These are phyloP conservation scores for Calonectria leucothoes DNA, from an alignment of 2,329 filamentous ascomycete species.

Conservation along the genomic window DNA sequence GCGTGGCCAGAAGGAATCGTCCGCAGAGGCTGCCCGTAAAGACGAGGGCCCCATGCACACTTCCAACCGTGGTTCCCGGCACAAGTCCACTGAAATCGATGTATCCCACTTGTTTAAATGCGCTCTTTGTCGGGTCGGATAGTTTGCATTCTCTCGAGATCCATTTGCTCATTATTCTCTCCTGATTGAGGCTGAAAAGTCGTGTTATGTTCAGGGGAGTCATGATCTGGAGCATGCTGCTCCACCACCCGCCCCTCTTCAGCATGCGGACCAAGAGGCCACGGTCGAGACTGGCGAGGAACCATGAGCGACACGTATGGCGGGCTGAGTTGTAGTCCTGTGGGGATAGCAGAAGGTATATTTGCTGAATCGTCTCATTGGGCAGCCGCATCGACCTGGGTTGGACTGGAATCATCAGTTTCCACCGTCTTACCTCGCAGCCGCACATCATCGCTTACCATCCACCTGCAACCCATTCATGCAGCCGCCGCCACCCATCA, in stretches of 20 bases:
- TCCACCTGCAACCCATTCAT: slow-evolving; percentile 7
- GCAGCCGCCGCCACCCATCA: slow-evolving; percentile 20
- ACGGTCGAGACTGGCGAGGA: slow-evolving; percentile 65
- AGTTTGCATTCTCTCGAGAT: slow-evolving; percentile 54
- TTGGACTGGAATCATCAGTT: slow-evolving; percentile 17
- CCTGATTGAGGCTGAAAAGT: slow-evolving; percentile 34
- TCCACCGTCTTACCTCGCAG: background rate
- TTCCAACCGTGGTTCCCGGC: slow-evolving; percentile 28
- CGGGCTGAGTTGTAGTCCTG: slow-evolving; percentile 69
- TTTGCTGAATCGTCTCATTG: slow-evolving; percentile 51
- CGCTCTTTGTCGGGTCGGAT: slow-evolving; percentile 27
- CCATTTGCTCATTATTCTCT: slow-evolving; percentile 54
- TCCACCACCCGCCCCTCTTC: slow-evolving; percentile 66
- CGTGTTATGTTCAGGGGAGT: slow-evolving; percentile 31
- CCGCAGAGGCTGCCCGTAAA: slow-evolving; percentile 70
- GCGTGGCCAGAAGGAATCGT: slow-evolving; percentile 66
- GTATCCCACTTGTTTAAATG: slow-evolving; percentile 48
- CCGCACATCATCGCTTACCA: slow-evolving; percentile 7
- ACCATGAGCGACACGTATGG: slow-evolving; percentile 70
- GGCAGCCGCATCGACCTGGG: slow-evolving; percentile 44
- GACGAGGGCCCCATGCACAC: slow-evolving; percentile 43
- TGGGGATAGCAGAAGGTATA: slow-evolving; percentile 49
- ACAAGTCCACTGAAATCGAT: slow-evolving; percentile 52
- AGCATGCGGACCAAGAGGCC: slow-evolving; percentile 64
- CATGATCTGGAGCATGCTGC: slow-evolving; percentile 44